A percentile compares a stretch with the other conserved stretches of the same genome.
Conservation (phyloP, 441 rosid genomes). For the Gossypium davidsonii region DNA sequence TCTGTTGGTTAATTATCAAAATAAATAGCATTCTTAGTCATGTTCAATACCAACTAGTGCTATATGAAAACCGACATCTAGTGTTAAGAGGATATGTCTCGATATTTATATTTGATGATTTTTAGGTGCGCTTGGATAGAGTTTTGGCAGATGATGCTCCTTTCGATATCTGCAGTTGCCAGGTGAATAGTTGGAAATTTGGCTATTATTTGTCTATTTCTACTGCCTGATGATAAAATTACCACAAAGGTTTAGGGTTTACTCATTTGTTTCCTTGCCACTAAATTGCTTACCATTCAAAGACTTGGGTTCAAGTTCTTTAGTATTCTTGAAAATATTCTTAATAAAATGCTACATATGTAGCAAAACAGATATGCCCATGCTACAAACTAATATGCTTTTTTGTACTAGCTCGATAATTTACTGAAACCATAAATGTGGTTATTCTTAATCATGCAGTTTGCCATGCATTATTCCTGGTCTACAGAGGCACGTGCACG, state of each 20-base stretch:
- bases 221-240: background rate
- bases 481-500: constrained; percentile 91
- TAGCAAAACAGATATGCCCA: background rate
- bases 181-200: constrained; percentile 34
- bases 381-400: background rate
- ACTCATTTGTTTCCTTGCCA: background rate
- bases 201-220: background rate
- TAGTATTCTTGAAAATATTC: background rate
- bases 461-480: constrained; percentile 97
- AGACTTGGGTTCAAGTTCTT: background rate
- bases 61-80: background rate
- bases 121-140: constrained; percentile 75
- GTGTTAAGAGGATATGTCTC: background rate
- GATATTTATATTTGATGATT: constrained; percentile 22
- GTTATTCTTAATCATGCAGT: constrained; percentile 37
- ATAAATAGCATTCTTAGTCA: background rate
- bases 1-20: background rate
- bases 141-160: constrained; percentile 88
- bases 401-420: background rate
- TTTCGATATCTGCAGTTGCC: constrained; percentile 95
- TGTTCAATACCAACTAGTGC: background rate
- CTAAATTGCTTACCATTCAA: background rate
- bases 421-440: background rate
- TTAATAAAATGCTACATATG: background rate
- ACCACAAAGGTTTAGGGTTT: background rate